Evolutionary conservation across 768 basidiomycete genomes (phyloP), one percentile per base, ranked within the genome.

Genomic region (Butyriboletus loyo): DNA sequence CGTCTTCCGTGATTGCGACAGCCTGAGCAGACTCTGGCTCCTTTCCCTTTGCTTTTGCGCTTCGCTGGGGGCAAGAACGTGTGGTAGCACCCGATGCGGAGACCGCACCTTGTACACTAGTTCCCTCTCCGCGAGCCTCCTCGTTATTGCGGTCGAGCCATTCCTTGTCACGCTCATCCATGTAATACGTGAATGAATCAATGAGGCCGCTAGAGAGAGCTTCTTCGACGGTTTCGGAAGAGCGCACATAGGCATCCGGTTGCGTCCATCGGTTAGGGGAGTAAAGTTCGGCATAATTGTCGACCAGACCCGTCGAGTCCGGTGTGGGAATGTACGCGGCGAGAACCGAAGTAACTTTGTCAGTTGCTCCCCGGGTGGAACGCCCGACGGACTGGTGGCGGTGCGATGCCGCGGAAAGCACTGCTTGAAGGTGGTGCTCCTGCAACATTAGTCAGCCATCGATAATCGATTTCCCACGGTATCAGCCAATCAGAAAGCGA

Each of bases 81-180:
- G 84, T 80, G 5, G 78, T 76, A 30, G 74, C 63, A 21, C 75
- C 73, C 1, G 77, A 72, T 2, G 72, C 66, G 10, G 84, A 83
- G 37, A 87, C 63, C 6, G 85, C 83, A 21, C 85, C 86, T 62
- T 89, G 89, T 0, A 81, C 79, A 55, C 87, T 90, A 1, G 89
- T 88, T 17, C 92, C 92, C 67, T 93, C 91, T 17, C 88, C 90
- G 14, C 87, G 79, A 2, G 89, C 90, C 51, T 87, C 83, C 63
- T 87, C 86, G 62, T 98, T 97, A 65, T 92, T 92, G 72, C 84
- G 87, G 61, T 90, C 87, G 30, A 99, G 80, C 96, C 96, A 99
- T 57, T 89, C 88, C 63, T 88, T 85, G 73, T 98, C 96, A 17
- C 88, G 86, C 69, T 98, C 97, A 62, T 99, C 96, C 89, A 98